Percentiles rank a stretch among this genome's conserved stretches.
Evolutionary conservation across 2,329 filamentous ascomycete species (phyloP).

Genomic region (Talaromyces amestolkiae): DNA sequence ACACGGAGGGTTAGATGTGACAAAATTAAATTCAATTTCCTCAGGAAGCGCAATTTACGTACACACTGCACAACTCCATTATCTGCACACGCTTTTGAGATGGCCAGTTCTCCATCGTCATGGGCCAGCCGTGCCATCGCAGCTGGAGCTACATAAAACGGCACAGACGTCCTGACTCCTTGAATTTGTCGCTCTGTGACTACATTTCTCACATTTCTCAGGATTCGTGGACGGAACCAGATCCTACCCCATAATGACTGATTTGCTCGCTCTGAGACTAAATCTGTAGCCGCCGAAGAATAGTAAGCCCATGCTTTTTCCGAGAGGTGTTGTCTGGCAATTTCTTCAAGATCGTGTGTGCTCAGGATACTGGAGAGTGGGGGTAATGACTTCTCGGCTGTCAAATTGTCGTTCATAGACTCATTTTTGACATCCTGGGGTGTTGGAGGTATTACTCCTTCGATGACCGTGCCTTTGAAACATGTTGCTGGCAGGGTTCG

Average conservation of each 20-base stretch:
- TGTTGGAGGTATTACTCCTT: slow-evolving; percentile 27
- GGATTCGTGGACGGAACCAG: slow-evolving; percentile 47
- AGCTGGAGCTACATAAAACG: slow-evolving; percentile 35
- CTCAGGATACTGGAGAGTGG: not conserved
- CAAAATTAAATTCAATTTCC: not conserved
- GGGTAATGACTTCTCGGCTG: not conserved
- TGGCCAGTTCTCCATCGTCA: not conserved
- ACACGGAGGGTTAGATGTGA: slow-evolving; percentile 26
- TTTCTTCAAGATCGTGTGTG: slow-evolving; percentile 36
- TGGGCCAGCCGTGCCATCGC: not conserved
- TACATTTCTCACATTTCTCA: slow-evolving; percentile 27
- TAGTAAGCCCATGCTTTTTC: slow-evolving; percentile 43
- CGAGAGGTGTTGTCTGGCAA: slow-evolving; percentile 30
- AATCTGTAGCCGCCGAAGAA: slow-evolving; percentile 50
- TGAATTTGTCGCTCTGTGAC: not conserved
- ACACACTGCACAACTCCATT: not conserved
- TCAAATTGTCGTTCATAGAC: too few relatives aligned
- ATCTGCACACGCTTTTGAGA: not conserved
- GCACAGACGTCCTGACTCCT: not conserved
- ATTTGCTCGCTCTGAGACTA: slow-evolving; percentile 45
- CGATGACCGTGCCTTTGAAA: slow-evolving; percentile 24
- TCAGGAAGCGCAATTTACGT: not conserved
- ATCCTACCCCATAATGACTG: slow-evolving; percentile 43
- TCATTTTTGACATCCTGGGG: not conserved
- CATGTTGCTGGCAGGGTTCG: slow-evolving; percentile 27